These are phyloP conservation scores for Lactarius evosmus DNA, from an alignment of 768 basidiomycete species.

Conservation along the genomic window DNA sequence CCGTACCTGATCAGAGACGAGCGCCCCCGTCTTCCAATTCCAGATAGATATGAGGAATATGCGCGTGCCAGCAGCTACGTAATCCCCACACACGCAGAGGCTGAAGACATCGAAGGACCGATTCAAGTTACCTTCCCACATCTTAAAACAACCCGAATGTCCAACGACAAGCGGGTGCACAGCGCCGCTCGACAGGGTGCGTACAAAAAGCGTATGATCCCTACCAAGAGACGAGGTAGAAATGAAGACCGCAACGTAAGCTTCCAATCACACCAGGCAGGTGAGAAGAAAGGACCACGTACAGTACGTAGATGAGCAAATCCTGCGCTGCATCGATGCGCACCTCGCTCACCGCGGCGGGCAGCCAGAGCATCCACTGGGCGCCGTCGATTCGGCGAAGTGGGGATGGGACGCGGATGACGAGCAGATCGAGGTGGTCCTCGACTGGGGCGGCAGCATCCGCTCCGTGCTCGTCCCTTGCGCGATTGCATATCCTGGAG, in stretches of 20 bases:
- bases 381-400: slow-evolving; percentile 7
- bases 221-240: background rate
- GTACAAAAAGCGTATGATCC: background rate
- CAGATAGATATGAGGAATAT: slow-evolving; percentile 14
- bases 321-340: slow-evolving; percentile 21
- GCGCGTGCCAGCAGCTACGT: slow-evolving; percentile 8
- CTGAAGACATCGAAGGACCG: background rate
- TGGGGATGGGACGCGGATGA: slow-evolving; percentile 12
- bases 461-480: background rate
- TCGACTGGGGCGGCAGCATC: background rate
- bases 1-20: slow-evolving; percentile 10
- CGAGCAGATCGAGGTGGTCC: background rate
- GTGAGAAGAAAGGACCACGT: background rate
- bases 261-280: background rate
- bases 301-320: slow-evolving; percentile 16
- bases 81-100: slow-evolving; percentile 10
- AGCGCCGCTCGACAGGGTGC: slow-evolving; percentile 7
- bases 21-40: slow-evolving; percentile 22
- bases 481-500: background rate
- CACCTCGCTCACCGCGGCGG: background rate
- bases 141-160: background rate
- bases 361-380: slow-evolving; percentile 13
- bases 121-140: background rate
- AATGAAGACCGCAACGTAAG: background rate
- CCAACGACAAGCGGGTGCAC: slow-evolving; percentile 4